These are phyloP conservation scores for Pisolithus marmoratus DNA, from an alignment of 768 basidiomycete genomes.

Conservation along the genomic window DNA sequence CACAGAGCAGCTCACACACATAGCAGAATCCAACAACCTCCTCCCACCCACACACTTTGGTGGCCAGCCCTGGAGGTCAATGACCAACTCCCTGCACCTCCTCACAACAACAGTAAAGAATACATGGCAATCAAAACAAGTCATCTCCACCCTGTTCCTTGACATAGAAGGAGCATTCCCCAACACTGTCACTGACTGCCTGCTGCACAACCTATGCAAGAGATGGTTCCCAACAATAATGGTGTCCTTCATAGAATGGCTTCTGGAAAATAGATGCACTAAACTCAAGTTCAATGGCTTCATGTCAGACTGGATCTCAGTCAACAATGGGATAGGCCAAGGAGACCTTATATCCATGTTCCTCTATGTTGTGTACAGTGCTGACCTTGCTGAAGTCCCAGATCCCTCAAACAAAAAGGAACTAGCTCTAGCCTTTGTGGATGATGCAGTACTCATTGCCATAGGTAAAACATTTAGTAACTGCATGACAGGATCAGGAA, in stretches of 20 bases:
- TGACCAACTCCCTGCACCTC: slow-evolving; percentile 31
- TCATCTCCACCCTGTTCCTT: slow-evolving; percentile 33
- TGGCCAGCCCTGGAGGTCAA: slow-evolving; percentile 32
- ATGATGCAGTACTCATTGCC: neutral
- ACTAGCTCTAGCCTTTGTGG: neutral
- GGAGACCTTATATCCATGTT: neutral
- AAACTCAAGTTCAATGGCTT: neutral
- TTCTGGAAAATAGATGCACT: neutral
- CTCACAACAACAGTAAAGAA: slow-evolving; percentile 31
- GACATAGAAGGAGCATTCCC: slow-evolving; percentile 42
- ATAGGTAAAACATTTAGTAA: neutral
- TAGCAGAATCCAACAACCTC: slow-evolving; percentile 5
- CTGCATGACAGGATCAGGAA: neutral
- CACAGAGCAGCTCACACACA: too few species aligned
- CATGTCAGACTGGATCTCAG: neutral
- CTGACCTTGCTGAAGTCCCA: neutral
- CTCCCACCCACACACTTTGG: slow-evolving; percentile 36
- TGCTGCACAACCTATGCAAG: slow-evolving; percentile 27
- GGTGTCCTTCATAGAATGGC: neutral
- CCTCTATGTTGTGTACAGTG: neutral
- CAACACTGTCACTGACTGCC: slow-evolving; percentile 26
- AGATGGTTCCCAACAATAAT: neutral
- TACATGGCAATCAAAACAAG: slow-evolving; percentile 31
- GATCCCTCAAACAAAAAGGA: neutral
- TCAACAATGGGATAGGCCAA: neutral